Evolutionary conservation across 768 basidiomycete genomes (phyloP).

Genomic region (Botryobasidium botryosum): DNA sequence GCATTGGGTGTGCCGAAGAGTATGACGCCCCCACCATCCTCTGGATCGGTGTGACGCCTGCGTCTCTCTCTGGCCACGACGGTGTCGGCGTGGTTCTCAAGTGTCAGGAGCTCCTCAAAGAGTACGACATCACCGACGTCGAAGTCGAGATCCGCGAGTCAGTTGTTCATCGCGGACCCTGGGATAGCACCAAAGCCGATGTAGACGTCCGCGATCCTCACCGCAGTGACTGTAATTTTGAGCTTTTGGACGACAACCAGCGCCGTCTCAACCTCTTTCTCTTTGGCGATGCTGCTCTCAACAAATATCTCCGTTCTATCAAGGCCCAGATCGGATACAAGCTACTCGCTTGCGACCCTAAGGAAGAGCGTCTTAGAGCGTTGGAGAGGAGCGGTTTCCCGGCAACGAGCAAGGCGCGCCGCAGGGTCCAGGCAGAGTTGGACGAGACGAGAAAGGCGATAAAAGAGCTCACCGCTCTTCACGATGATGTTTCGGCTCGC

Average conservation of each 20-base stretch:
- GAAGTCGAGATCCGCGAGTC: too few species aligned
- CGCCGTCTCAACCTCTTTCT: conserved; percentile 16
- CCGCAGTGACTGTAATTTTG: conserved; percentile 12
- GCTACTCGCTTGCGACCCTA: too few species aligned
- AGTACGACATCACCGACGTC: too few species aligned
- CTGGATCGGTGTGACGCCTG: too few species aligned
- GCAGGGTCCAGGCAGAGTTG: neutral
- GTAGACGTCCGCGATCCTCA: conserved; percentile 1
- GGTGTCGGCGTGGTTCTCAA: conserved; percentile 1
- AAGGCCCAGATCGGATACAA: neutral
- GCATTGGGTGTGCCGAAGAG: conserved; percentile 11
- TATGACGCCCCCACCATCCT: conserved; percentile 4
- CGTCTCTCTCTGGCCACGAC: neutral
- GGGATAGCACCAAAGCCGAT: neutral
- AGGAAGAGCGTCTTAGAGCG: too few species aligned
- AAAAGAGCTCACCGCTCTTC: conserved; percentile 13
- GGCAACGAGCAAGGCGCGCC: conserved; percentile 11
- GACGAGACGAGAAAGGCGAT: conserved; percentile 16
- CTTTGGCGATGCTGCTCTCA: conserved; percentile 15
- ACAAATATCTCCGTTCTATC: conserved; percentile 6
- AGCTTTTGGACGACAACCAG: conserved; percentile 8
- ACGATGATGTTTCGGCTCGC: conserved; percentile 12
- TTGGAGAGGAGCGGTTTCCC: too few species aligned
- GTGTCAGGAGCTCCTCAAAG: conserved; percentile 3
- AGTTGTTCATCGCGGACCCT: neutral